Base-by-base conservation (phyloP, 1,284 basidiomycete genomes). In the Naganishia sp. region DNA sequence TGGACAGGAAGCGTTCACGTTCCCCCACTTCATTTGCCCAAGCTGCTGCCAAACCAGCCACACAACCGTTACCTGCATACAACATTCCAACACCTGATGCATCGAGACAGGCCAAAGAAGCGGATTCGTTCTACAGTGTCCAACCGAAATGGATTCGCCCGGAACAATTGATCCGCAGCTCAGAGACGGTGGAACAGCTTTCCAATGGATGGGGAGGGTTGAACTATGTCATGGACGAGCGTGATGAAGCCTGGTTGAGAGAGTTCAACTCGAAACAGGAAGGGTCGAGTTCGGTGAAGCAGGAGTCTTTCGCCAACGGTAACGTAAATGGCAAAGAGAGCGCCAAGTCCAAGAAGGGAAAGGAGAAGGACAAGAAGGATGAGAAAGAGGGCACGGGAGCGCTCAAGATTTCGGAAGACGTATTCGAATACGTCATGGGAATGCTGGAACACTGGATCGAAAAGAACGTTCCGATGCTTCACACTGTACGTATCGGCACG, bases 401-500 rank as follows among this genome's bases (percentile, higher is more conserved):
- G 2, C 76, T 89, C 17, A 76, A 83, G 64, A 89, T 97, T 68
- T 84, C 85, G 3, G 92, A 96, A 75, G 92, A 96, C 72, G 88
- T 92, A 71, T 95, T 98, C 71, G 96, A 99, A 80, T 85, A 94
- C 70, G 87, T 96, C 68, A 95, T 98, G 91, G 92, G 92, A 52
- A 81, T 97, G 49, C 90, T 97, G 74, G 95, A 99, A 82, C 90
- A 90, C 74, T 84, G 90, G 58, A 92, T 93, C 0, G 90, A 94
- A 73, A 92, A 97, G 74, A 90, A 89, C 25, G 79, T 90, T 0
- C 94, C 95, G 66, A 94, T 90, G 77, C 83, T 98, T 10, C 94
- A 97, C 78, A 88, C 94, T 73, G 92, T 93, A 77, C 67, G 88
- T 84, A 7, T 55, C 25, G 15, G 23, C 31, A 28, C 57, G 25